phyloP scores from a whole-genome alignment of 208 protist genomes.

The Acanthamoeba rhysodes region DNA sequence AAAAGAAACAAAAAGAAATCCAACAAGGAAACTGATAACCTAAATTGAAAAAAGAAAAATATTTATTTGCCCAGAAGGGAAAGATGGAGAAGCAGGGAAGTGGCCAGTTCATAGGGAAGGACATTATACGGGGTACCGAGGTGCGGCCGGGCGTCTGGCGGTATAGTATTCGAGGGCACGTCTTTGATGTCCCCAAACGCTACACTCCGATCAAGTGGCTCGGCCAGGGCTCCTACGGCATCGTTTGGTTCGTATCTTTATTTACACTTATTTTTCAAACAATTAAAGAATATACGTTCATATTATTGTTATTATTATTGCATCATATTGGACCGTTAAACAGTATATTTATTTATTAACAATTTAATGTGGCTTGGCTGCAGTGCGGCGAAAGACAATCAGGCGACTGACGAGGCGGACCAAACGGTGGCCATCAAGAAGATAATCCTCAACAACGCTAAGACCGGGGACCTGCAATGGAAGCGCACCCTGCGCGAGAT shows the following conservation, averaged over 20 bases:
- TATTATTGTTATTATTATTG: too few species aligned
- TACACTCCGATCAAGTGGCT: conserved; percentile 84
- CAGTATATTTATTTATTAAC: too few species aligned
- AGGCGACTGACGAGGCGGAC: conserved; percentile 69
- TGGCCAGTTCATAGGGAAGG: not conserved
- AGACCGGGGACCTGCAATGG: conserved; percentile 95
- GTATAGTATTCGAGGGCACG: conserved; percentile 76
- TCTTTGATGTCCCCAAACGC: conserved; percentile 20
- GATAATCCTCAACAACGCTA: conserved; percentile 93
- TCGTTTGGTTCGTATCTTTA: conserved; percentile 76
- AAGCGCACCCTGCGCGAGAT: conserved; percentile 98
- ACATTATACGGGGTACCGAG: conserved; percentile 26
- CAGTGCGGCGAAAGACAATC: conserved; percentile 28
- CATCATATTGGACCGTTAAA: too few species aligned
- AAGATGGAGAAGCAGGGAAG: too few species aligned
- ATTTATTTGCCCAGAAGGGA: too few species aligned
- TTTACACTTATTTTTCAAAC: not conserved
- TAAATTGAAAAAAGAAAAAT: too few species aligned
- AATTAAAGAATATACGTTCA: too few species aligned
- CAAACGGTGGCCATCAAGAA: conserved; percentile 98
- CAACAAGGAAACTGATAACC: too few species aligned
- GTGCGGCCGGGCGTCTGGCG: conserved; percentile 18
- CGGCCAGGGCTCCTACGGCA: conserved; percentile 88
- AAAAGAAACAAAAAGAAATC: too few species aligned
- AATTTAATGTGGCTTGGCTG: too few species aligned